Evolutionary conservation across 2,329 filamentous ascomycete genomes (phyloP).

Genomic region (Seiridium unicorne): DNA sequence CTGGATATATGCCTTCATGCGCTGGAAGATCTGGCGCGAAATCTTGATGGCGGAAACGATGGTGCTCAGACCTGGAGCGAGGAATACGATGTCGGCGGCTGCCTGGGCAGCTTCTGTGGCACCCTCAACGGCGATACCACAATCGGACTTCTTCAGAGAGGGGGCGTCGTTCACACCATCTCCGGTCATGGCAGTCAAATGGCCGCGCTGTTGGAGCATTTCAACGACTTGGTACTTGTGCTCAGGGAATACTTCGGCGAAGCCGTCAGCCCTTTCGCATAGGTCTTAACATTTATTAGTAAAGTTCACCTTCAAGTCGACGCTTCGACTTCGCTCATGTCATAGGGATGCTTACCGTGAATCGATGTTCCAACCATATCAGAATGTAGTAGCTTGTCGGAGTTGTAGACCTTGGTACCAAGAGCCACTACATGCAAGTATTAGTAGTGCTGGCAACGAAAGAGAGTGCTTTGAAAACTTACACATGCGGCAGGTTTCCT

Average conservation of each 20-base stretch:
- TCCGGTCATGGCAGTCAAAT: constrained; percentile 73
- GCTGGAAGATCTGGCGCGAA: constrained; percentile 68
- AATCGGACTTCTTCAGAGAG: constrained; percentile 68
- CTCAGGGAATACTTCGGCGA: constrained; percentile 72
- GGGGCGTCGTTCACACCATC: constrained; percentile 70
- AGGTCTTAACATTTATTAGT: constrained; percentile 37
- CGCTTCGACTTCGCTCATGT: too few species aligned
- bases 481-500: constrained; percentile 73
- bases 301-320: too few species aligned
- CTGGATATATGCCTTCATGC: constrained; percentile 70
- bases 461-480: neutral
- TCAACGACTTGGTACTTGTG: constrained; percentile 76
- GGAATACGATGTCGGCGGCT: constrained; percentile 67
- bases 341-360: constrained; percentile 39
- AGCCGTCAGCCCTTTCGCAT: constrained; percentile 71
- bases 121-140: constrained; percentile 68
- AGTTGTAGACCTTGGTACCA: constrained; percentile 75
- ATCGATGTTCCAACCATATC: constrained; percentile 67
- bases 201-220: constrained; percentile 71
- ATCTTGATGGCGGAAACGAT: constrained; percentile 69
- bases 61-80: constrained; percentile 64
- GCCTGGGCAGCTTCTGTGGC: constrained; percentile 66
- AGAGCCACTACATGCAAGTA: constrained; percentile 46
- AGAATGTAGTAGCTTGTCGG: constrained; percentile 68
- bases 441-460: neutral